Base-by-base conservation (phyloP, 2,329 filamentous ascomycete genomes). In the Neoascochyta sp. region DNA sequence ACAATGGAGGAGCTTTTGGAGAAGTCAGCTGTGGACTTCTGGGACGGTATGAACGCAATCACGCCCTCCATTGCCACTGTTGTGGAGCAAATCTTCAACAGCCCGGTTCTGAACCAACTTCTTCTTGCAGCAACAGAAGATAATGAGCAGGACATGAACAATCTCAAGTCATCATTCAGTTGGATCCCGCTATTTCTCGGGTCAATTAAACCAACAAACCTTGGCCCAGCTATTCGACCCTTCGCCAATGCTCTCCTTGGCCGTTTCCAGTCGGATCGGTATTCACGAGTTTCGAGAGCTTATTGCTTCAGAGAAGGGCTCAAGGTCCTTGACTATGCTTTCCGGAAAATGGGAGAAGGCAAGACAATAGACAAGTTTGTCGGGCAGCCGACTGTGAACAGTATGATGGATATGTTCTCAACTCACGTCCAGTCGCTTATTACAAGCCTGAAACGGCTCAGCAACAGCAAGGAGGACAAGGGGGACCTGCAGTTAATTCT, bases 31-130 rank as follows among this genome's bases (percentile, higher is more conserved):
- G 76, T 75, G 32, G 83, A 85, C 24, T 92, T 95, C 49, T 95
- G 90, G 90, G 83, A 87, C 49, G 82, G 87, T 2, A 82, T 94
- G 65, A 81, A 84, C 28, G 78, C 86, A 16, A 86, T 90, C 28
- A 83, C 85, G 1, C 83, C 87, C 3, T 83, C 86, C 1, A 83
- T 87, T 4, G 80, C 81, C 22, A 79, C 82, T 18, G 78, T 96
- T 26, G 78, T 87, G n/a, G 88, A 95, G 55, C 76, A 88, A 42
- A 76, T 95, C 23, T 86, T 92, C 49, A 77, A 75, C 36, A 88
- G 83, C 40, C 80, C 81, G 6, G 71, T 76, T 3, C 78, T 85
- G 47, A 72, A 73, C 18, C 64, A 65, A n/a, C 58, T 85, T 5
- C 70, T 89, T 9, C 69, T 72, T 39, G 69, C 68, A 19, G 50